A percentile compares a stretch with the other conserved stretches of the same genome.
These are phyloP conservation scores for Dioszegia aurantiaca DNA, from an alignment of 768 basidiomycete genomes.

Conservation along the genomic window DNA sequence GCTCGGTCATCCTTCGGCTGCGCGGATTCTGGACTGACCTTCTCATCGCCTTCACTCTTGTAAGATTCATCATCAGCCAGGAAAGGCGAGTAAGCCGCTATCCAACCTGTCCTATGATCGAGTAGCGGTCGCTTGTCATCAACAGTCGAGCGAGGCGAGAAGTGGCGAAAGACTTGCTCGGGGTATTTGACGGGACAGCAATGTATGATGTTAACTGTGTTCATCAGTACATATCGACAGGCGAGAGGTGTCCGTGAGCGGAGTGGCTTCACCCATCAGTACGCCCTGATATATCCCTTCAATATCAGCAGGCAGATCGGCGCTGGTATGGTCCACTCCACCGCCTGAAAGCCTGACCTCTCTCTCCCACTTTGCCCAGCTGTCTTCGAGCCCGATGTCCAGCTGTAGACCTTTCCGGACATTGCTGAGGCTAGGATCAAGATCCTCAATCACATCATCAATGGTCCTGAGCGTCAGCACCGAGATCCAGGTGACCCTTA, in stretches of 20 bases:
- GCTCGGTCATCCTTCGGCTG: background rate
- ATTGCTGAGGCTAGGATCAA: slow-evolving; percentile 4
- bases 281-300: slow-evolving; percentile 18
- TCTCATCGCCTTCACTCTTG: slow-evolving; percentile 27
- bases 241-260: too few relatives aligned
- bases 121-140: slow-evolving; percentile 11
- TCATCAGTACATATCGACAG: too few relatives aligned
- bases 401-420: slow-evolving; percentile 16
- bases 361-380: slow-evolving; percentile 19
- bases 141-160: slow-evolving; percentile 19
- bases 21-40: slow-evolving; percentile 30
- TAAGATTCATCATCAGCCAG: slow-evolving; percentile 31
- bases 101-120: slow-evolving; percentile 24
- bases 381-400: slow-evolving; percentile 22
- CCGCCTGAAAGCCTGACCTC: background rate
- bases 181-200: slow-evolving; percentile 25
- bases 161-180: slow-evolving; percentile 30
- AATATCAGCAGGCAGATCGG: too few relatives aligned
- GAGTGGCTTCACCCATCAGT: slow-evolving; percentile 16
- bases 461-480: background rate
- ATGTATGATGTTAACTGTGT: slow-evolving; percentile 36
- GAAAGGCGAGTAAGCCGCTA: slow-evolving; percentile 34
- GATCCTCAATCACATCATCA: background rate
- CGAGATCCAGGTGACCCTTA: too few relatives aligned
- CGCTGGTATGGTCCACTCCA: too few relatives aligned